Percentiles rank a stretch among this genome's conserved stretches.
These are phyloP conservation scores for Pseudopyrenochaeta lycopersici DNA, from an alignment of 2,329 filamentous ascomycete genomes.

Conservation along the genomic window DNA sequence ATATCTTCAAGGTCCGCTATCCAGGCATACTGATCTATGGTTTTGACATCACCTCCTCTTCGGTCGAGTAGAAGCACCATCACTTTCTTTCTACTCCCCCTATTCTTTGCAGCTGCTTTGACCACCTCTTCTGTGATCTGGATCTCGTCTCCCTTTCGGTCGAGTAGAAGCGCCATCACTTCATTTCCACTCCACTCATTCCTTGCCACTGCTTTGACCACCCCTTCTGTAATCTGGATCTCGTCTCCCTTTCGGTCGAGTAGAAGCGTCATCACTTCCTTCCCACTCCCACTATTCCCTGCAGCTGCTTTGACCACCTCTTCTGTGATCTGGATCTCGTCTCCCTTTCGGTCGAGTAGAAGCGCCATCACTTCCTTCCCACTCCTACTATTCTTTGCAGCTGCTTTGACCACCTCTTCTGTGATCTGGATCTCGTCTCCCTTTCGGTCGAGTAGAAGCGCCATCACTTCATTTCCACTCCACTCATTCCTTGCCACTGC, in stretches of 20 bases:
- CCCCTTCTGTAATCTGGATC: not conserved
- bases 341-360: too few species aligned
- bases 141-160: not conserved
- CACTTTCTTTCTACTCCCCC: not conserved
- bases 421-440: too few species aligned
- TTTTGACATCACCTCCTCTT: not conserved
- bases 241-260: not conserved
- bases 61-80: too few species aligned
- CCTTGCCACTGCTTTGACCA: not conserved
- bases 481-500: too few species aligned
- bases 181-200: not conserved
- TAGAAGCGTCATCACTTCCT: not conserved
- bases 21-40: conserved; percentile 8
- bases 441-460: too few species aligned
- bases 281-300: not conserved
- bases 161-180: not conserved
- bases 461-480: too few species aligned
- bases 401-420: too few species aligned
- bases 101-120: not conserved
- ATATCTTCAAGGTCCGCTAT: not conserved
- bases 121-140: not conserved
- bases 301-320: not conserved
- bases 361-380: too few species aligned
- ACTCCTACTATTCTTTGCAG: too few species aligned
- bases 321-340: too few species aligned